Evolutionary conservation across 371 early-diverging fungal species (phyloP).

Genomic region (Actinomortierella wolfii): DNA sequence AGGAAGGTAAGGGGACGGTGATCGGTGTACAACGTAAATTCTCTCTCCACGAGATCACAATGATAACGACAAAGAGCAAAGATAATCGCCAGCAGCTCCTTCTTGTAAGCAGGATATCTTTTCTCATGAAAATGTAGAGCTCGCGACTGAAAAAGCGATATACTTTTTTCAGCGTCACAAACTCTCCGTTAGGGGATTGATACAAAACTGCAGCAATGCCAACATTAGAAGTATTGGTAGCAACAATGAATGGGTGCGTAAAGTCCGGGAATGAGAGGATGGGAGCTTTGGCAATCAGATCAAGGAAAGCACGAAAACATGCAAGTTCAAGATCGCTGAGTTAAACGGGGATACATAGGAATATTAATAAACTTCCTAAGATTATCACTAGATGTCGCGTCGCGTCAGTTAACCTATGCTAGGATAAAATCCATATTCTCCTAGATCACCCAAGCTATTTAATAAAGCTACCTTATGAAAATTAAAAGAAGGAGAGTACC

Average conservation of each 20-base stretch:
- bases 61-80: constrained; percentile 12
- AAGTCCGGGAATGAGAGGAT: constrained; percentile 13
- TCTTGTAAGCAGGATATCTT: constrained; percentile 21
- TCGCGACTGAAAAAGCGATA: constrained; percentile 8
- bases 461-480: no score
- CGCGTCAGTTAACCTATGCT: no score
- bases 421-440: no score
- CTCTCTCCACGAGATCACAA: constrained; percentile 7
- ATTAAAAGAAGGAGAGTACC: no score
- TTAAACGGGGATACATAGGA: no score
- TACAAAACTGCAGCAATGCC: constrained; percentile 7
- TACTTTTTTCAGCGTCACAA: neutral
- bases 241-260: neutral
- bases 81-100: constrained; percentile 18
- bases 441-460: no score
- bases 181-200: neutral
- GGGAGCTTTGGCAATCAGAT: neutral
- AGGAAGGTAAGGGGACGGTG: constrained; percentile 26
- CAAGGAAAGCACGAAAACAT: neutral
- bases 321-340: neutral
- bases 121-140: constrained; percentile 5
- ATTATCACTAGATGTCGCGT: no score
- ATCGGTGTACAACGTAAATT: constrained; percentile 21
- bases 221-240: constrained; percentile 5
- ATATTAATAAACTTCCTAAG: no score